Conservation (phyloP, 805 yeast species). For the Ogataea kodamae region DNA sequence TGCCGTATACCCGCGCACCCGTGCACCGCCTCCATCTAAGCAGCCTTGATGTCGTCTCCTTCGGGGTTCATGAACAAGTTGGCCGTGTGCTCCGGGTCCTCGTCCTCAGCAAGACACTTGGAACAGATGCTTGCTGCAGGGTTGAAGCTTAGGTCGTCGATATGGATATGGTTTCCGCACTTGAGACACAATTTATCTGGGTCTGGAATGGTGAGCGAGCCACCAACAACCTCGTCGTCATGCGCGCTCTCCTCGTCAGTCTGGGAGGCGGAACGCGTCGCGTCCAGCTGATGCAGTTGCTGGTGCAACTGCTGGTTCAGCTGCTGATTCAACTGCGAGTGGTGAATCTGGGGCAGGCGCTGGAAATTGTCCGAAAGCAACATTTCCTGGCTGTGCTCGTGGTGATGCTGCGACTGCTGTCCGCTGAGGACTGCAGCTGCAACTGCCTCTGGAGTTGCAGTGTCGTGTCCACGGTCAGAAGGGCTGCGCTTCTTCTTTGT, state of each 20-base stretch:
- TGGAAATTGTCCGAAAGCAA: slow-evolving; percentile 15
- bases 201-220: slow-evolving; percentile 25
- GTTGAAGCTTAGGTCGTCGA: slow-evolving; percentile 27
- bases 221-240: slow-evolving; percentile 21
- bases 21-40: slow-evolving; percentile 3
- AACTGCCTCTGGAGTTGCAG: slow-evolving; percentile 17
- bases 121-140: slow-evolving; percentile 28
- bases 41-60: slow-evolving; percentile 17
- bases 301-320: slow-evolving; percentile 29
- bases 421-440: slow-evolving; percentile 20
- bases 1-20: slow-evolving; percentile 1
- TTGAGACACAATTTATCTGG: slow-evolving; percentile 28
- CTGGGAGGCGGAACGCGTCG: slow-evolving; percentile 10
- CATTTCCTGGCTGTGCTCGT: slow-evolving; percentile 12
- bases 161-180: slow-evolving; percentile 27
- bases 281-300: slow-evolving; percentile 12
- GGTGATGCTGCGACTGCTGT: slow-evolving; percentile 15
- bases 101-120: slow-evolving; percentile 22
- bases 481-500: slow-evolving; percentile 43
- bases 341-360: slow-evolving; percentile 23
- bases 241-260: slow-evolving; percentile 15
- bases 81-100: slow-evolving; percentile 18
- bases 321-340: slow-evolving; percentile 31
- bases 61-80: slow-evolving; percentile 27
- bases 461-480: slow-evolving; percentile 1